Evolutionary conservation across 2,329 filamentous ascomycete species (phyloP).

Genomic region (Madurella fahalii): DNA sequence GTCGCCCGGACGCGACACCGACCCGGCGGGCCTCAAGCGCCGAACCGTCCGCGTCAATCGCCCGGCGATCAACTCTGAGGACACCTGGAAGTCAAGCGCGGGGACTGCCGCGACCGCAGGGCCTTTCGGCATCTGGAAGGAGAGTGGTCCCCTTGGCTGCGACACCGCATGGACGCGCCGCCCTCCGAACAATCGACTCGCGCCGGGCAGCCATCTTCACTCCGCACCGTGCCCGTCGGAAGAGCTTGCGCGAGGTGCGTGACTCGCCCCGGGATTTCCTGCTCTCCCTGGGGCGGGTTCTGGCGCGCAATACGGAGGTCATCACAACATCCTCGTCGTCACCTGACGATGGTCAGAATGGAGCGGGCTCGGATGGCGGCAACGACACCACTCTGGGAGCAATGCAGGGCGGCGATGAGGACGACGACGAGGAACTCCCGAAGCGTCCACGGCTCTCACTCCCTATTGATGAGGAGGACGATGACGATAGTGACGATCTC

Average conservation of each 20-base stretch:
- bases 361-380: slow-evolving; percentile 13
- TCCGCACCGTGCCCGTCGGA: slow-evolving; percentile 53
- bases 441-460: slow-evolving; percentile 26
- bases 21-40: slow-evolving; percentile 31
- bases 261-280: slow-evolving; percentile 53
- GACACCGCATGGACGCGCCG: slow-evolving; percentile 60
- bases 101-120: slow-evolving; percentile 34
- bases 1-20: slow-evolving; percentile 27
- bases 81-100: slow-evolving; percentile 37
- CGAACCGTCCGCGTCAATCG: slow-evolving; percentile 37
- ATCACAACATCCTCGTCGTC: slow-evolving; percentile 48
- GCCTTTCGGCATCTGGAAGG: slow-evolving; percentile 44
- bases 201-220: slow-evolving; percentile 58
- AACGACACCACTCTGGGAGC: slow-evolving; percentile 23
- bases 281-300: slow-evolving; percentile 49
- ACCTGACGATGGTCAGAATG: slow-evolving; percentile 21
- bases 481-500: slow-evolving; percentile 50
- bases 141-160: slow-evolving; percentile 35
- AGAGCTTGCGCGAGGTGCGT: slow-evolving; percentile 52
- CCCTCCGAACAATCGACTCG: slow-evolving; percentile 54
- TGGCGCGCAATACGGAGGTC: slow-evolving; percentile 47
- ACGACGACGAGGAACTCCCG: slow-evolving; percentile 26
- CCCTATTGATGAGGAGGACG: slow-evolving; percentile 36
- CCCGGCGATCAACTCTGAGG: slow-evolving; percentile 36
- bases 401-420: slow-evolving; percentile 19